Percentiles rank a stretch among this genome's conserved stretches.
These are phyloP conservation scores for Cucurbitaria berberidis DNA, from an alignment of 2,329 filamentous ascomycete genomes.

Conservation along the genomic window DNA sequence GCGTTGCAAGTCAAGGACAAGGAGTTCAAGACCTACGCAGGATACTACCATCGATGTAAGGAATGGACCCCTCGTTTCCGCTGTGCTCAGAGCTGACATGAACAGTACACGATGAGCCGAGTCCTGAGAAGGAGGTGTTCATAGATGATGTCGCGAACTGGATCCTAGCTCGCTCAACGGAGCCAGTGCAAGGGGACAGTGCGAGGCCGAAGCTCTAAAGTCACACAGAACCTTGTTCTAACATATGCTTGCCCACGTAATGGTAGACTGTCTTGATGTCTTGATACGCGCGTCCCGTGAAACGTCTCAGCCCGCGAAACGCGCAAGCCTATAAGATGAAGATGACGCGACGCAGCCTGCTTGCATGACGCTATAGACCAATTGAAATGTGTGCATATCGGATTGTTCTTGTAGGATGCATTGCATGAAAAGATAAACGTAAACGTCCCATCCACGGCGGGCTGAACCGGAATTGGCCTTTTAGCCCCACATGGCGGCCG, in stretches of 20 bases:
- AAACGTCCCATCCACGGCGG: no score
- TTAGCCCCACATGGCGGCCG: not conserved
- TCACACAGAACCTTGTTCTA: no score
- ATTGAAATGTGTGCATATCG: not conserved
- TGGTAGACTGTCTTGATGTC: conserved; percentile 1
- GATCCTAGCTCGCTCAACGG: conserved; percentile 43
- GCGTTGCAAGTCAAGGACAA: conserved; percentile 67
- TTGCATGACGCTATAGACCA: not conserved
- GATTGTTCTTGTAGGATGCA: not conserved
- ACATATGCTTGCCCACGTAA: no score
- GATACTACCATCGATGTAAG: conserved; percentile 74
- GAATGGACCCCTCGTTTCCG: not conserved
- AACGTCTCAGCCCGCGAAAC: conserved; percentile 13
- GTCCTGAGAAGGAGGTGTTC: conserved; percentile 42
- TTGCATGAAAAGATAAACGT: no score
- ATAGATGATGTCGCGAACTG: conserved; percentile 45
- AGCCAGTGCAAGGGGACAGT: conserved; percentile 36
- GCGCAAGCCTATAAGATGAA: conserved; percentile 6
- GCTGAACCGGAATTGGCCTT: not conserved
- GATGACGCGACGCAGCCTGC: conserved; percentile 8
- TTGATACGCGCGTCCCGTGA: conserved; percentile 15
- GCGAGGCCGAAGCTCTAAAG: conserved; percentile 44
- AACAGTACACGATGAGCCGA: conserved; percentile 48
- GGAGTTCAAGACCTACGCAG: conserved; percentile 74
- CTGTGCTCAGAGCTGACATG: conserved; percentile 15